Evolutionary conservation across 2,329 filamentous ascomycete genomes (phyloP).

Genomic region (Penicillium italicum): DNA sequence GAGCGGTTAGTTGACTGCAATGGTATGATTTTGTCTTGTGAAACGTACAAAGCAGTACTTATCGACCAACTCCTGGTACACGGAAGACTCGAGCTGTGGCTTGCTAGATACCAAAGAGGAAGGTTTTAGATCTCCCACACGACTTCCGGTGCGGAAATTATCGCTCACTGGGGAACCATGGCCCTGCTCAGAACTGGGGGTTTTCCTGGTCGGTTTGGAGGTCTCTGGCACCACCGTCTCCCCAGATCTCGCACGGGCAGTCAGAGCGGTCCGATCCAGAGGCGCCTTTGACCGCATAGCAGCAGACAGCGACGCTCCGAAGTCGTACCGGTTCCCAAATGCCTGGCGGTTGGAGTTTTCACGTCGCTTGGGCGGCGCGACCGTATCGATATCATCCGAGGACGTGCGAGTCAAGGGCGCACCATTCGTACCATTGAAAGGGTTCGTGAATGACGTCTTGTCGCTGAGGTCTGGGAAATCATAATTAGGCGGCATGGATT

Average conservation of each 20-base stretch:
- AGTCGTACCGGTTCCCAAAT: slow-evolving; percentile 93
- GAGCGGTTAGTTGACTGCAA: slow-evolving; percentile 12
- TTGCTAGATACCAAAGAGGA: slow-evolving; percentile 58
- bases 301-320: slow-evolving; percentile 82
- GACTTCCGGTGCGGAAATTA: slow-evolving; percentile 9
- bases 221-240: slow-evolving; percentile 11
- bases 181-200: slow-evolving; percentile 11
- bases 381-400: slow-evolving; percentile 62
- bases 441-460: slow-evolving; percentile 55
- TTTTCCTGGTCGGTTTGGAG: slow-evolving; percentile 11
- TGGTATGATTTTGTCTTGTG: not conserved
- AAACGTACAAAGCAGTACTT: slow-evolving; percentile 99
- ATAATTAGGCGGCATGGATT: slow-evolving; percentile 57
- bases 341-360: slow-evolving; percentile 59
- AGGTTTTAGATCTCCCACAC: slow-evolving; percentile 40
- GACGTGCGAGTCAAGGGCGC: slow-evolving; percentile 72
- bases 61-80: slow-evolving; percentile 95
- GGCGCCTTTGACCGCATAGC: slow-evolving; percentile 66
- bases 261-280: slow-evolving; percentile 61
- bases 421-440: slow-evolving; percentile 60
- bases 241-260: slow-evolving; percentile 54
- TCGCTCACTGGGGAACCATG: slow-evolving; percentile 21
- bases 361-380: slow-evolving; percentile 48
- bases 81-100: slow-evolving; percentile 74
- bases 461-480: slow-evolving; percentile 65